A percentile compares a stretch with the other conserved stretches of the same genome.
Evolutionary conservation across 768 basidiomycete genomes (phyloP).

Genomic region (Tulasnella sp.): DNA sequence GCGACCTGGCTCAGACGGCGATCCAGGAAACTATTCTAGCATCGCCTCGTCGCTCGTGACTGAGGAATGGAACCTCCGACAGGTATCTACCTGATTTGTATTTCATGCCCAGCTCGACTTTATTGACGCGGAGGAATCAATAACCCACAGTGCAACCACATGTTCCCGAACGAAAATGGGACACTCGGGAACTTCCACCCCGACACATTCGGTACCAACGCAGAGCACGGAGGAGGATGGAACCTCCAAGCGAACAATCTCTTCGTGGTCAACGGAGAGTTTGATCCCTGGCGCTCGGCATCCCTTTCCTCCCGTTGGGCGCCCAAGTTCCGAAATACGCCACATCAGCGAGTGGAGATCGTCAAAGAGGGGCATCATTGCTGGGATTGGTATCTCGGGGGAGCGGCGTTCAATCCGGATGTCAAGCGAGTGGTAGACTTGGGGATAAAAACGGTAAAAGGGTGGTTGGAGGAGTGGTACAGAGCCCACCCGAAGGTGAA

Average conservation of each 20-base stretch:
- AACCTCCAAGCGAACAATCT: constrained; percentile 7
- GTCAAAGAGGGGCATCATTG: constrained; percentile 9
- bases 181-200: not conserved
- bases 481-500: too few relatives aligned
- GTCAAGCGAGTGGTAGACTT: constrained; percentile 12
- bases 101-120: too few relatives aligned
- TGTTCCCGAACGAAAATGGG: constrained; percentile 21
- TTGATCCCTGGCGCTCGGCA: too few relatives aligned
- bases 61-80: not conserved
- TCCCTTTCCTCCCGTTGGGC: too few relatives aligned
- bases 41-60: constrained; percentile 18
- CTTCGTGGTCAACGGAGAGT: not conserved
- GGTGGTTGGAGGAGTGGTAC: not conserved
- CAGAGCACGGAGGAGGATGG: constrained; percentile 14
- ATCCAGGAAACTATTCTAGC: constrained; percentile 16
- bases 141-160: constrained; percentile 14
- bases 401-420: not conserved
- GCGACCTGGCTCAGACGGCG: too few relatives aligned
- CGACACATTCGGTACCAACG: not conserved
- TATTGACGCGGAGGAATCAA: too few relatives aligned
- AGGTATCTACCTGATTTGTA: too few relatives aligned
- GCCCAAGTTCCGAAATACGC: too few relatives aligned
- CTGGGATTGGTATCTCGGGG: constrained; percentile 6
- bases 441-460: not conserved
- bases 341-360: too few relatives aligned